These are phyloP conservation scores for Sonneratia caseolaris DNA, from an alignment of 345 rosid genomes.

Conservation along the genomic window DNA sequence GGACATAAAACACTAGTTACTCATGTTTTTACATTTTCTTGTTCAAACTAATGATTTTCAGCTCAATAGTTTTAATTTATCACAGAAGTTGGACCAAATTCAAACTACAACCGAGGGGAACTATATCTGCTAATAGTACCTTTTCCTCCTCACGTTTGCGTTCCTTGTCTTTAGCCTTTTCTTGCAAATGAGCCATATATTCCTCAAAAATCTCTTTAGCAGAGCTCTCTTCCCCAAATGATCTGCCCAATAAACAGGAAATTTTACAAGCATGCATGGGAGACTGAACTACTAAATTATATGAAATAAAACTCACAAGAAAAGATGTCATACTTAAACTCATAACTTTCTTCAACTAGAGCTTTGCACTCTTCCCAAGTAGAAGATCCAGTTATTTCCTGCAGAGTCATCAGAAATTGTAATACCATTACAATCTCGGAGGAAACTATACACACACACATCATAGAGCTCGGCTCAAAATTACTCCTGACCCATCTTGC, in stretches of 20 bases:
- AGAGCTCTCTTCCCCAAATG: slow-evolving; percentile 64
- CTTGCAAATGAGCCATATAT: slow-evolving; percentile 52
- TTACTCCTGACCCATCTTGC: not conserved
- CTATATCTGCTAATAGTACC: slow-evolving; percentile 26
- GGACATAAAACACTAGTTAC: not conserved
- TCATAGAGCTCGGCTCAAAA: not conserved
- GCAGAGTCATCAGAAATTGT: slow-evolving; percentile 14
- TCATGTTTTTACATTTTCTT: not conserved
- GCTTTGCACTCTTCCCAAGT: slow-evolving; percentile 70
- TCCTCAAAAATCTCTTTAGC: slow-evolving; percentile 73
- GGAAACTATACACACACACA: not conserved
- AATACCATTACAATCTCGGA: not conserved
- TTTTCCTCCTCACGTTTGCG: slow-evolving; percentile 94
- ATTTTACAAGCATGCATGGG: not conserved
- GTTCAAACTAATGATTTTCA: not conserved
- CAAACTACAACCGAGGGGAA: not conserved
- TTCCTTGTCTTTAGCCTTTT: slow-evolving; percentile 90
- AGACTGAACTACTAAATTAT: not conserved
- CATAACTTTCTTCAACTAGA: slow-evolving; percentile 74
- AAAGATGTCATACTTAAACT: slow-evolving; percentile 44
- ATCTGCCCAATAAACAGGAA: slow-evolving; percentile 24
- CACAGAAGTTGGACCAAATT: not conserved
- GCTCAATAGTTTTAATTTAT: not conserved
- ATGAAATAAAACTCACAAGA: not conserved
- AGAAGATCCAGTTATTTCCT: slow-evolving; percentile 79